phyloP scores from a whole-genome alignment of 371 early-diverging fungal species.

The Actinomucor elegans region DNA sequence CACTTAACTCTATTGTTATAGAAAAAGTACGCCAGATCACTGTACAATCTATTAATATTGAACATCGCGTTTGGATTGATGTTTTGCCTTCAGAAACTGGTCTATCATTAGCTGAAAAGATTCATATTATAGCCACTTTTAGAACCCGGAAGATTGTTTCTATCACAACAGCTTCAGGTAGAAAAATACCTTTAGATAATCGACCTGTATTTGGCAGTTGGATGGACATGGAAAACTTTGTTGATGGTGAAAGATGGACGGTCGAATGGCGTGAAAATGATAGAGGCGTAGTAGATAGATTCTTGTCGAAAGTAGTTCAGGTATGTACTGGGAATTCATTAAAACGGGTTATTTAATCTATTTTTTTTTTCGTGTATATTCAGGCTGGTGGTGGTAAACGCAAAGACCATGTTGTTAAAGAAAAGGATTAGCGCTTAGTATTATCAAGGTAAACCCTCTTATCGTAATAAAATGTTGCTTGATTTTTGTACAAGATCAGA shows the following conservation, averaged over 20 bases:
- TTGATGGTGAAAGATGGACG: conserved; percentile 47
- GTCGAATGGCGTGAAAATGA: conserved; percentile 43
- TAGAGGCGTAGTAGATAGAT: conserved; percentile 34
- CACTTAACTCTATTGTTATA: not conserved
- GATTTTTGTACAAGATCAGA: no score
- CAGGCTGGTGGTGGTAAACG: conserved; percentile 16
- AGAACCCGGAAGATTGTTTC: conserved; percentile 44
- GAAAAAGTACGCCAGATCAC: conserved; percentile 44
- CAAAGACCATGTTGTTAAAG: conserved; percentile 6
- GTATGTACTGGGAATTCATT: conserved; percentile 10
- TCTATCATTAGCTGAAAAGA: conserved; percentile 41
- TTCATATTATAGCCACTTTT: conserved; percentile 49
- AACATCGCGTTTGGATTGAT: conserved; percentile 49
- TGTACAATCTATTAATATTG: conserved; percentile 48
- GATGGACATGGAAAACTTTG: conserved; percentile 42
- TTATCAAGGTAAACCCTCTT: no score
- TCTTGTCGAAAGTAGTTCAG: conserved; percentile 38
- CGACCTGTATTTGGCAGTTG: conserved; percentile 40
- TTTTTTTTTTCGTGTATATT: not conserved
- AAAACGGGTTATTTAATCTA: not conserved
- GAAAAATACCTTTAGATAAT: conserved; percentile 38
- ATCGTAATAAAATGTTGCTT: no score
- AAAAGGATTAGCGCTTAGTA: not conserved
- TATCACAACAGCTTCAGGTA: conserved; percentile 40
- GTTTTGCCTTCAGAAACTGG: conserved; percentile 50